These are phyloP conservation scores for Mycena chlorophos DNA, from an alignment of 768 basidiomycete species.

Conservation along the genomic window DNA sequence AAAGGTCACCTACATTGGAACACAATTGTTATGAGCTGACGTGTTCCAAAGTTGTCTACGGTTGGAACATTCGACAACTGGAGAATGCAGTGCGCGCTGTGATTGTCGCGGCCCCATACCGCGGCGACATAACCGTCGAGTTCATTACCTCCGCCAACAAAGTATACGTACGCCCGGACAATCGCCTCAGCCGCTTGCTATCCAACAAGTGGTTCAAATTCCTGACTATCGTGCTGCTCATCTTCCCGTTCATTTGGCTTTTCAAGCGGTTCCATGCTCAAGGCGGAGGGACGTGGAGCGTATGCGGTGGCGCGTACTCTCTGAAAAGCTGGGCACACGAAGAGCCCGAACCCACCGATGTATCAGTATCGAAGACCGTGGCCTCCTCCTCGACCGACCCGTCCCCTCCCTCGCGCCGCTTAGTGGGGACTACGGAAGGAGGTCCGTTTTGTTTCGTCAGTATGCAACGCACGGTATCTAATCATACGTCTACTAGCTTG, in stretches of 20 bases:
- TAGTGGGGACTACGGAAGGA: conserved; percentile 66
- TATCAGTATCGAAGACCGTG: conserved; percentile 18
- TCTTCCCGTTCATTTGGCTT: conserved; percentile 83
- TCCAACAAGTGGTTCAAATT: conserved; percentile 73
- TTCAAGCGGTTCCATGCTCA: conserved; percentile 65
- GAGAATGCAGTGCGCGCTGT: conserved; percentile 43
- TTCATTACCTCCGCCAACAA: conserved; percentile 48
- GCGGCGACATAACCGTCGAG: conserved; percentile 48
- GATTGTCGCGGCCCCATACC: conserved; percentile 44
- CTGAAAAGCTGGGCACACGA: conserved; percentile 52
- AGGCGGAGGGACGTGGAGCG: conserved; percentile 75
- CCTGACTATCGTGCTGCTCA: conserved; percentile 63
- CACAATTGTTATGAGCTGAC: neutral
- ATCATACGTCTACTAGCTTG: conserved; percentile 47
- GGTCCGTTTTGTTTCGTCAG: conserved; percentile 6
- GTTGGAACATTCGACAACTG: conserved; percentile 48
- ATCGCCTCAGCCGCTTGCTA: conserved; percentile 62
- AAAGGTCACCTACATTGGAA: conserved; percentile 54
- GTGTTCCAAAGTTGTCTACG: conserved; percentile 35
- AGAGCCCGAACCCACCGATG: conserved; percentile 18
- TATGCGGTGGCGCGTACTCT: conserved; percentile 77
- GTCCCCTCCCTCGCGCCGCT: conserved; percentile 35
- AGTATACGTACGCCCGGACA: conserved; percentile 69
- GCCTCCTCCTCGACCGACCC: conserved; percentile 21
- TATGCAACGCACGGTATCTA: neutral